Evolutionary conservation across 2,329 filamentous ascomycete genomes (phyloP), one percentile per base, ranked within the genome.

Genomic region (Venturia pyrina): DNA sequence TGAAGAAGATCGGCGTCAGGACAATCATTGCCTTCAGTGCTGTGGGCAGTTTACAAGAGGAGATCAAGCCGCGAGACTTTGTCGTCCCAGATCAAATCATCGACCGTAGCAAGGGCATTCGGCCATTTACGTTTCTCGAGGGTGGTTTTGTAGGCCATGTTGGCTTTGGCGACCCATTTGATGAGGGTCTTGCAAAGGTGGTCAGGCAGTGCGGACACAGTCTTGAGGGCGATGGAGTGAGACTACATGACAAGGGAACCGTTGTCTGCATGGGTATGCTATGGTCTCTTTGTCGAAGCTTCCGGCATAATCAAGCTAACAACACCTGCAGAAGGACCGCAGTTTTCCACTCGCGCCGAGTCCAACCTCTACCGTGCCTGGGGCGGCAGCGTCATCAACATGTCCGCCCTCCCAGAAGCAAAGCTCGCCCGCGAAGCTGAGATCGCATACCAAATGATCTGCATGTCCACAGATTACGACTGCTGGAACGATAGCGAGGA

Each of bases 401-500:
- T 99, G 95, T 96, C 91, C 57, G 89, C 89, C 17, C 84, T 99
- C 19, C 95, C 95, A 24, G 95, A 99, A 80, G 90, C 93, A 62
- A 99, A 99, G 83, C 87, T 99, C 24, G 95, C 95, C 11, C 88
- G 91, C 65, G 95, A 99, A 81, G 95, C 95, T 32, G 95, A 99
- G 81, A 89, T 99, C 71, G 89, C 89, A 44, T 98, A 98, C 78
- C 92, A 96, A 81, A 96, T 97, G 85, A 96, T 99, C 73, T 96
- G 93, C 83, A 99, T 99, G 95, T 91, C 91, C 43, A 99, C 95
- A 37, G 95, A 99, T 81, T 99, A 99, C 77, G 95, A 99, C 81
- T 98, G 93, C 86, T 99, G 95, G 95, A 89, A 93, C 75, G 87
- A 85, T 24, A 85, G 84, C 62, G 90, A 90, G 69, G 81, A 85